Conservation (phyloP, 176 grass and related monocot genomes). For the Oryza glumipatula region DNA sequence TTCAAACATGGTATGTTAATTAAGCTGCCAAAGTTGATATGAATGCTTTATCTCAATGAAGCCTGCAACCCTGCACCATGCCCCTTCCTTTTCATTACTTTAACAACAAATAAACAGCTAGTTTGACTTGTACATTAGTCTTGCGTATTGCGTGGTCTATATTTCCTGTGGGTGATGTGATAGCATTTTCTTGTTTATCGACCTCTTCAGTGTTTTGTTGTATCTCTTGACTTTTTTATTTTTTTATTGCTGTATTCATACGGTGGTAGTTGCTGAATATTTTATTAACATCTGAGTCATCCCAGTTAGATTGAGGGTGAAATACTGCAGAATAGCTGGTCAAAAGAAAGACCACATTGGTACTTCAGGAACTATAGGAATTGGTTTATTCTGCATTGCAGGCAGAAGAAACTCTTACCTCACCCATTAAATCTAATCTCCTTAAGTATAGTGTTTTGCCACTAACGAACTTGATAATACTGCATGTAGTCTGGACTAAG, state of each 20-base stretch:
- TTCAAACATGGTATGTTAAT: not conserved
- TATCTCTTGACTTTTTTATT: not conserved
- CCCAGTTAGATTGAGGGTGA: not conserved
- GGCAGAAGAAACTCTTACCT: not conserved
- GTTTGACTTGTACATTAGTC: not conserved
- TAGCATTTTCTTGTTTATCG: not conserved
- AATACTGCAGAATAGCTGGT: not conserved
- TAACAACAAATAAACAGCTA: not conserved
- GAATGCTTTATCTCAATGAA: not conserved
- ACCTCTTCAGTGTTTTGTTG: not conserved
- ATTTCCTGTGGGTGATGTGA: not conserved
- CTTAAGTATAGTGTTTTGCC: too few relatives aligned
- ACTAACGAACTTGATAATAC: not conserved
- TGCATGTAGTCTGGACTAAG: not conserved
- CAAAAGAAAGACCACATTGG: not conserved
- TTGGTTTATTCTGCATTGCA: not conserved
- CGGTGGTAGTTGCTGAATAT: not conserved
- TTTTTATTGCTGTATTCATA: slow-evolving; percentile 3
- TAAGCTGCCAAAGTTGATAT: not conserved
- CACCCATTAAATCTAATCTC: too few relatives aligned
- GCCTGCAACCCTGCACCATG: not conserved
- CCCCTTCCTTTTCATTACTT: not conserved
- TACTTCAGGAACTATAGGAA: not conserved
- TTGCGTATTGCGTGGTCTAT: not conserved
- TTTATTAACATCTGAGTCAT: slow-evolving; percentile 5